A percentile compares a stretch with the other conserved stretches of the same genome.
phyloP scores from a whole-genome alignment of 163 green algal species.

The Chlorella variabilis region DNA sequence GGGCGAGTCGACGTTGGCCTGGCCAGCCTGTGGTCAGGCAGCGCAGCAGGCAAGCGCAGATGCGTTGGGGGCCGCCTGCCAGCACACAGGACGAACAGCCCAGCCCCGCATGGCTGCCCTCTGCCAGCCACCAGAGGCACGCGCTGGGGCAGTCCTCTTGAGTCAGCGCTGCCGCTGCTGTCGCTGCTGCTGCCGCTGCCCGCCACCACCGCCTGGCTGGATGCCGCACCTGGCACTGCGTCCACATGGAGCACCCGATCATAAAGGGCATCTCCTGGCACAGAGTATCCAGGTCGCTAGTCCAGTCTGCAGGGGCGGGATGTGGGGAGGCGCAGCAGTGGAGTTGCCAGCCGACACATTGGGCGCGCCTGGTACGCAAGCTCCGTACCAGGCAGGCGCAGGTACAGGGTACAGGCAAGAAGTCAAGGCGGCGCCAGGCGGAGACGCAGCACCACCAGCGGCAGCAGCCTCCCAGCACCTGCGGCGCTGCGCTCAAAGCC shows the following conservation, averaged over 20 bases:
- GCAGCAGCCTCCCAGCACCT: background rate
- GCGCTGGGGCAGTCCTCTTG: too few species aligned
- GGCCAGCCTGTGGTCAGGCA: background rate
- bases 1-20: background rate
- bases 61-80: too few species aligned
- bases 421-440: too few species aligned
- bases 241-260: constrained; percentile 45
- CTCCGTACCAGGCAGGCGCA: background rate
- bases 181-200: too few species aligned
- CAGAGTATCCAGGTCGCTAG: constrained; percentile 26
- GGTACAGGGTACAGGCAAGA: background rate
- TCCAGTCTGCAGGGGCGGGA: constrained; percentile 5
- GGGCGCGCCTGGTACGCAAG: too few species aligned
- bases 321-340: background rate
- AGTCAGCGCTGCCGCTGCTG: too few species aligned
- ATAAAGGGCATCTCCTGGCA: constrained; percentile 53
- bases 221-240: constrained; percentile 31
- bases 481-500: constrained; percentile 6
- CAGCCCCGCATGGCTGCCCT: too few species aligned
- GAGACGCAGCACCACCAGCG: background rate
- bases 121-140: too few species aligned
- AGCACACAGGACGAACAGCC: too few species aligned
- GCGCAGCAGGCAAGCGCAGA: too few species aligned
- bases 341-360: too few species aligned
- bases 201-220: too few species aligned